Conservation (phyloP, 1,284 basidiomycete genomes). For the Ganoderma resinaceum region DNA sequence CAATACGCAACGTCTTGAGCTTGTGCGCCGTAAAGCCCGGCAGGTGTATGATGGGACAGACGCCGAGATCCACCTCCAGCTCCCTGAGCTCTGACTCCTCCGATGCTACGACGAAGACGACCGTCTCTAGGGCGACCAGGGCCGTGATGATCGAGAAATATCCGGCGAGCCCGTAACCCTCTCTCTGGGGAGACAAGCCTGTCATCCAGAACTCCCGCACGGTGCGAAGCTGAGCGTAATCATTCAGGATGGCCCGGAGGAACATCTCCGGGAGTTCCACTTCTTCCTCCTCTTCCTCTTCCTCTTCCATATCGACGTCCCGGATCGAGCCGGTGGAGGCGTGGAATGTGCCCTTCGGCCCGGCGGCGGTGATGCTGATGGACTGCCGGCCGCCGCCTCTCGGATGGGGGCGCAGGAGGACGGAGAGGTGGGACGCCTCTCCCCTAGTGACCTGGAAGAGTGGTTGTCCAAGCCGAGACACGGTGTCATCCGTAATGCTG, state of each 20-base stretch:
- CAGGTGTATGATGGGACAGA: not conserved
- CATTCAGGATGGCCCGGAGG: not conserved
- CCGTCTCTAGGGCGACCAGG: not conserved
- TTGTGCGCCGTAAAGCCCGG: not conserved
- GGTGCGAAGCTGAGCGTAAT: not conserved
- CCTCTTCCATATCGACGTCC: not conserved
- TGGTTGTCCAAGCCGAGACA: not conserved
- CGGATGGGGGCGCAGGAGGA: not conserved
- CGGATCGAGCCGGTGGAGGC: not conserved
- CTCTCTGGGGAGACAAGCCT: not conserved
- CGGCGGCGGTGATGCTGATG: not conserved
- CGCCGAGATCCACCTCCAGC: not conserved
- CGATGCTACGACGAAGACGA: not conserved
- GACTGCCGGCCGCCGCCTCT: not conserved
- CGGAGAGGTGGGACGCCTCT: not conserved
- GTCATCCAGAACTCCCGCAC: conserved; percentile 2
- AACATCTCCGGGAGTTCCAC: not conserved
- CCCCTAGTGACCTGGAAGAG: not conserved
- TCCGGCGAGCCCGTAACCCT: too few relatives aligned
- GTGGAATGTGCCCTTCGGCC: not conserved
- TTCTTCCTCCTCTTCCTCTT: not conserved
- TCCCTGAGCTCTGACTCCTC: not conserved
- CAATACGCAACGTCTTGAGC: conserved; percentile 4
- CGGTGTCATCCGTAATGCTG: not conserved
- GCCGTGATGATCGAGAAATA: not conserved